Conservation (phyloP, 371 early-diverging fungal species). For the Circinella minor region DNA sequence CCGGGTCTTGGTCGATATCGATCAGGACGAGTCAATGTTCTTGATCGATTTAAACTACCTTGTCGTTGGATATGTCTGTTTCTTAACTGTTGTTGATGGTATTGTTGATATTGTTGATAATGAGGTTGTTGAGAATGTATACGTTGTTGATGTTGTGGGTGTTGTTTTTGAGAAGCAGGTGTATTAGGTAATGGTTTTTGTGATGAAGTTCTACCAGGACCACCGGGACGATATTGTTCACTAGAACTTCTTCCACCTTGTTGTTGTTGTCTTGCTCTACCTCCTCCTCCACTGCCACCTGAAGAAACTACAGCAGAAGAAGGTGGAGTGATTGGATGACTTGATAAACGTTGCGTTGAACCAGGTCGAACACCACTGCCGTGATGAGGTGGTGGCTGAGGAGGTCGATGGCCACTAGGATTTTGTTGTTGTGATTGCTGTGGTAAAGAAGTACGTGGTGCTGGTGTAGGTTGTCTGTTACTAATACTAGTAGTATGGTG, state of each 20-base stretch:
- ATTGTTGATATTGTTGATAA: conserved; percentile 10
- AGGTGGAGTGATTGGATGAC: background rate
- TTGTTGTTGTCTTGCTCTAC: background rate
- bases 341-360: conserved; percentile 6
- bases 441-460: background rate
- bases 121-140: background rate
- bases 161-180: conserved; percentile 1
- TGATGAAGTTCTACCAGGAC: background rate
- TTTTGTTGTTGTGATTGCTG: conserved; percentile 4
- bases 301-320: background rate
- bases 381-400: background rate
- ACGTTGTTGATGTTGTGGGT: conserved; percentile 4
- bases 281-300: too few species aligned
- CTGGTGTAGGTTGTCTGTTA: conserved; percentile 5
- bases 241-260: background rate
- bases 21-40: conserved; percentile 51
- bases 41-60: conserved; percentile 31
- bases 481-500: conserved; percentile 3
- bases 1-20: conserved; percentile 49
- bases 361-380: background rate
- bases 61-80: conserved; percentile 8
- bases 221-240: background rate
- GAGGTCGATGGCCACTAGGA: background rate
- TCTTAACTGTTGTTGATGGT: conserved; percentile 14
- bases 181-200: background rate